These are phyloP conservation scores for Schwanniomyces etchellsii DNA, from an alignment of 1,139 yeast genomes.

Conservation along the genomic window DNA sequence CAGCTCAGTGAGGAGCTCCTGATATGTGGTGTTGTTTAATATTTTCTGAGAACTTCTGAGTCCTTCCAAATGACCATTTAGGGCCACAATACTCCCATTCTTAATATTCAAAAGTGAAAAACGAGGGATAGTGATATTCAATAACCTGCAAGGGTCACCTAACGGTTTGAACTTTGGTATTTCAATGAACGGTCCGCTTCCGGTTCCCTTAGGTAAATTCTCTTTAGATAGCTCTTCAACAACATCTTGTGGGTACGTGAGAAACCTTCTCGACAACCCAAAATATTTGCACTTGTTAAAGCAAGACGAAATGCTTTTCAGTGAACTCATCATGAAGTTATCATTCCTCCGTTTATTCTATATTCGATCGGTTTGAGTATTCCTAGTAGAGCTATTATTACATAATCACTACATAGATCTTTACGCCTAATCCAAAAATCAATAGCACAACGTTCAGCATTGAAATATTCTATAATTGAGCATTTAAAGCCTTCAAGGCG, in stretches of 20 bases:
- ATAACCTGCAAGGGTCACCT: slow-evolving; percentile 24
- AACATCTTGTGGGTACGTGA: slow-evolving; percentile 6
- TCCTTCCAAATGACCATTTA: slow-evolving; percentile 27
- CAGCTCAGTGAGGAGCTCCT: slow-evolving; percentile 17
- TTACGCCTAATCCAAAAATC: too few species aligned
- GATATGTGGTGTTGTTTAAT: slow-evolving; percentile 17
- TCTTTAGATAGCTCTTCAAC: slow-evolving; percentile 10
- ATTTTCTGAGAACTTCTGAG: slow-evolving; percentile 11
- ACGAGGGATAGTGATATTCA: slow-evolving; percentile 31
- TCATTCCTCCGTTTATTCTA: too few species aligned
- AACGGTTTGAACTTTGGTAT: slow-evolving; percentile 29
- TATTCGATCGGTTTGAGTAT: too few species aligned
- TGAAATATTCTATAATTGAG: too few species aligned
- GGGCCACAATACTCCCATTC: slow-evolving; percentile 26
- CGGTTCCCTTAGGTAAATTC: slow-evolving; percentile 20
- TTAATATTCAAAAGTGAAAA: slow-evolving; percentile 27
- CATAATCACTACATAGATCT: too few species aligned
- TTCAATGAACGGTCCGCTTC: slow-evolving; percentile 38
- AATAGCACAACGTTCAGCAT: too few species aligned
- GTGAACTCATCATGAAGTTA: not conserved
- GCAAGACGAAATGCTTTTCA: not conserved
- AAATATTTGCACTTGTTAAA: too few species aligned
- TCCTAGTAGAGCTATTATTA: too few species aligned
- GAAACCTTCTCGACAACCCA: slow-evolving; percentile 1
- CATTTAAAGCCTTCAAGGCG: too few species aligned